These are phyloP conservation scores for Stemphylium vesicarium DNA, from an alignment of 2,329 filamentous ascomycete genomes.

Conservation along the genomic window DNA sequence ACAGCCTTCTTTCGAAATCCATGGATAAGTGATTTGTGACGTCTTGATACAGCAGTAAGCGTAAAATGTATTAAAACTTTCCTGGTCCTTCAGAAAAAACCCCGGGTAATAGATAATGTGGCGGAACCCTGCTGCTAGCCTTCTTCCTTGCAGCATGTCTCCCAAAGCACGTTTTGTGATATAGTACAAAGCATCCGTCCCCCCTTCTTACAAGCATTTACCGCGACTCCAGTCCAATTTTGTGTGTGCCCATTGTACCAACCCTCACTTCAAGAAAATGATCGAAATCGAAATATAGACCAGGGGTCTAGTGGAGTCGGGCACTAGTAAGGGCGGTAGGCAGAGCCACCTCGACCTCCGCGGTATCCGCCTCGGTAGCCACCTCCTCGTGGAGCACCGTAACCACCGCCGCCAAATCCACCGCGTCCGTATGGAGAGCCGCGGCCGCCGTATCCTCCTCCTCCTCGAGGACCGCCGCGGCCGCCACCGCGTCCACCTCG, in stretches of 20 bases:
- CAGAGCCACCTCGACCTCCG: constrained; percentile 32
- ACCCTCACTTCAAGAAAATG: neutral
- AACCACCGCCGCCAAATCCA: constrained; percentile 42
- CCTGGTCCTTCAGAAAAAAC: constrained; percentile 1
- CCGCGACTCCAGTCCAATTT: constrained; percentile 16
- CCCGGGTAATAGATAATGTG: neutral
- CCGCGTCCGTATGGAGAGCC: constrained; percentile 54
- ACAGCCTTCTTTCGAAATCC: too few species aligned
- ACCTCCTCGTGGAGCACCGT: constrained; percentile 49
- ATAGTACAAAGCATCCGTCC: constrained; percentile 10
- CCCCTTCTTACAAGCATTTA: constrained; percentile 5
- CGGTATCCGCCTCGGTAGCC: constrained; percentile 51
- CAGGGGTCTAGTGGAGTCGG: neutral
- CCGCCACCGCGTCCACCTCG: constrained; percentile 72
- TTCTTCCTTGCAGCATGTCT: constrained; percentile 1
- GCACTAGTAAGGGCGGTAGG: constrained; percentile 27
- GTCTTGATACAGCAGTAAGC: too few species aligned
- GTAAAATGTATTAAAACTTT: constrained; percentile 12
- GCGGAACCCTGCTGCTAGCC: neutral
- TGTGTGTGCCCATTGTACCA: constrained; percentile 1
- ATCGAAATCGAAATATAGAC: constrained; percentile 2
- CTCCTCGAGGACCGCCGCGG: constrained; percentile 56
- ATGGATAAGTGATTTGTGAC: too few species aligned
- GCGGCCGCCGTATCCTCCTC: constrained; percentile 57
- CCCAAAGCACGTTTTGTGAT: constrained; percentile 3